These are phyloP conservation scores for Rickenella mellea DNA, from an alignment of 768 basidiomycete species.

Conservation along the genomic window DNA sequence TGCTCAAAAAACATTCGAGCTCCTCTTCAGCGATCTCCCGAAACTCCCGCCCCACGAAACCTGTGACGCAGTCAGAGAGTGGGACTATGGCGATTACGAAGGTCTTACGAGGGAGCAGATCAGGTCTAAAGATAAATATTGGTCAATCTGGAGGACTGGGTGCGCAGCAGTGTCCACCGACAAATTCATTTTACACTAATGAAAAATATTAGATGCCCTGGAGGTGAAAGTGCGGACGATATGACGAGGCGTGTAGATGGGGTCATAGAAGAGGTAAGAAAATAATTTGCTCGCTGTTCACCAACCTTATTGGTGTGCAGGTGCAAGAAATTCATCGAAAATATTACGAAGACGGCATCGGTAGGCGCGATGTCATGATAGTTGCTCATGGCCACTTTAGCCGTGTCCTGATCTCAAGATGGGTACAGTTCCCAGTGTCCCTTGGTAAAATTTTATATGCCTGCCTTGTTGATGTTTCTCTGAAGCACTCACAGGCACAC, in stretches of 20 bases:
- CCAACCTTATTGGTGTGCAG: conserved; percentile 23
- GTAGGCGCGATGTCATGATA: conserved; percentile 74
- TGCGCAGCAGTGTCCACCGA: conserved; percentile 19
- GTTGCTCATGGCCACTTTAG: conserved; percentile 87
- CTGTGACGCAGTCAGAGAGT: conserved; percentile 67
- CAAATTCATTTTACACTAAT: conserved; percentile 6
- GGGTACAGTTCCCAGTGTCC: conserved; percentile 61
- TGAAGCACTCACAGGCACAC: conserved; percentile 38
- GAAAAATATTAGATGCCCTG: conserved; percentile 54
- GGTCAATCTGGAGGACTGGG: conserved; percentile 88
- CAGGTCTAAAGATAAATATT: conserved; percentile 42
- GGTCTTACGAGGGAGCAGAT: conserved; percentile 79
- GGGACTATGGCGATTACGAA: conserved; percentile 92
- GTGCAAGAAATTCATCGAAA: conserved; percentile 64
- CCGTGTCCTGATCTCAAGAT: conserved; percentile 69
- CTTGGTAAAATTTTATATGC: conserved; percentile 30
- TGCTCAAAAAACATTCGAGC: conserved; percentile 78
- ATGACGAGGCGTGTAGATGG: conserved; percentile 74
- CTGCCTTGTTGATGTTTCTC: conserved; percentile 5
- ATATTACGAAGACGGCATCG: conserved; percentile 57
- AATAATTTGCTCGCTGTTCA: neutral
- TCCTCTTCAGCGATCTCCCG: conserved; percentile 52
- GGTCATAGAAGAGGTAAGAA: conserved; percentile 56
- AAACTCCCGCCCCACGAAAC: conserved; percentile 41
- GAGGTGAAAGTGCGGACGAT: conserved; percentile 74